Conservation (phyloP, 805 yeast species). For the Candida yuanshanica region DNA sequence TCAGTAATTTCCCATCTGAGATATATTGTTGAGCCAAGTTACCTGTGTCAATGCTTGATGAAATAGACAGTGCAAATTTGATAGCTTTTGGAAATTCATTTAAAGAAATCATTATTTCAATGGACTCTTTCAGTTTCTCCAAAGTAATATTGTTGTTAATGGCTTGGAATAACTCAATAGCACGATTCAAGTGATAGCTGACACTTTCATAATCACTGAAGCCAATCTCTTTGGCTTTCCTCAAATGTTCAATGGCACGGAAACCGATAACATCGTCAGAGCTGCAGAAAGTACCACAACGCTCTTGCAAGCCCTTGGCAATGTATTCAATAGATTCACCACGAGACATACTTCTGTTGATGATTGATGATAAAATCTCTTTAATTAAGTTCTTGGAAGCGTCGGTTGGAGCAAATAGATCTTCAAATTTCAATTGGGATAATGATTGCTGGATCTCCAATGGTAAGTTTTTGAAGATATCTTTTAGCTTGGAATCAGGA, state of each 20-base stretch:
- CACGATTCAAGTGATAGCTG: conserved; percentile 60
- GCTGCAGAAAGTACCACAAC: conserved; percentile 93
- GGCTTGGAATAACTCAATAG: conserved; percentile 70
- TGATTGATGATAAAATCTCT: conserved; percentile 83
- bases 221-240: conserved; percentile 76
- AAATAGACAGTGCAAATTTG: conserved; percentile 71
- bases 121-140: conserved; percentile 78
- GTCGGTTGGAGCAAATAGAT: conserved; percentile 67
- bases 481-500: conserved; percentile 35
- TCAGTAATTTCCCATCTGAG: conserved; percentile 42
- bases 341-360: conserved; percentile 78
- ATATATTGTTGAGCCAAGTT: conserved; percentile 53
- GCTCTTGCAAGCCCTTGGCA: conserved; percentile 81
- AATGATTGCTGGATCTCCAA: conserved; percentile 64
- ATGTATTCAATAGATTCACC: conserved; percentile 93
- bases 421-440: conserved; percentile 61
- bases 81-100: conserved; percentile 83
- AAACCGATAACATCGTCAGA: conserved; percentile 89
- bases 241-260: conserved; percentile 88
- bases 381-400: conserved; percentile 55
- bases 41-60: conserved; percentile 59
- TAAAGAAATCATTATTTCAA: conserved; percentile 68
- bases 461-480: conserved; percentile 64
- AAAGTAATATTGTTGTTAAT: conserved; percentile 73
- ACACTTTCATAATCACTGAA: conserved; percentile 65